Base-by-base conservation (phyloP, 2,329 filamentous ascomycete species). In the Lasiodiplodia hormozganensis region DNA sequence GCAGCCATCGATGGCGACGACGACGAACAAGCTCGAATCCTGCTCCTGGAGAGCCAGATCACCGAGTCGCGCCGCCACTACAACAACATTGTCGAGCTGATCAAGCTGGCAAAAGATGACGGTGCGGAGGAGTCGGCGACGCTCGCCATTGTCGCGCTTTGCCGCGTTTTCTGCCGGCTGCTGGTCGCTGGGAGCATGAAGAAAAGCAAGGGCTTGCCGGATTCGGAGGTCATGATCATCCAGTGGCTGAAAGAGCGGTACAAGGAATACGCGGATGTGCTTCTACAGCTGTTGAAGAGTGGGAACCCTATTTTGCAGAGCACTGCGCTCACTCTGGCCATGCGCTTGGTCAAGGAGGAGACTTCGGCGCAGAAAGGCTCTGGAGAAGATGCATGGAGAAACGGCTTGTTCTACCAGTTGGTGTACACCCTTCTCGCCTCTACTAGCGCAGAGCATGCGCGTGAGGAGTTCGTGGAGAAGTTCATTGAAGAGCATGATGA, bases 51-150 rank as follows among this genome's bases (percentile, higher is more conserved):
- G 82, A 85, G 88, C 71, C 90, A 92, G 68, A 94, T 98, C 67
- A 82, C 94, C 70, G 90, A 96, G 79, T 97, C 94, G 62, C 92
- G 89, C 76, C 93, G 94, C 79, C 88, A 97, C 81, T 97, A 96
- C 85, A 97, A 97, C 84, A 93, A 97, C 76, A 95, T 98, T 75
- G 86, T 88, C 8, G 87, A 86, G 12, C 82, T 98, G 47, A 83
- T 97, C 56, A 85, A 85, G 52, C 86, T 89, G 74, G 71, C 76
- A 1, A 77, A 86, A 74, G 82, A 82, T 43, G 79, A 85, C 2
- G 77, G 83, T 23, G 83, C 86, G 21, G 79, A 83, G 2, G 86
- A 90, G 53, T 83, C 87, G 4, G 85, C 87, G 12, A 83, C 92
- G 57, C 82, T 92, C 40, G 92, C 94, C 0, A 88, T 90, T 0